Evolutionary conservation across 2,329 filamentous ascomycete genomes (phyloP).

Genomic region (Fusarium proliferatum): DNA sequence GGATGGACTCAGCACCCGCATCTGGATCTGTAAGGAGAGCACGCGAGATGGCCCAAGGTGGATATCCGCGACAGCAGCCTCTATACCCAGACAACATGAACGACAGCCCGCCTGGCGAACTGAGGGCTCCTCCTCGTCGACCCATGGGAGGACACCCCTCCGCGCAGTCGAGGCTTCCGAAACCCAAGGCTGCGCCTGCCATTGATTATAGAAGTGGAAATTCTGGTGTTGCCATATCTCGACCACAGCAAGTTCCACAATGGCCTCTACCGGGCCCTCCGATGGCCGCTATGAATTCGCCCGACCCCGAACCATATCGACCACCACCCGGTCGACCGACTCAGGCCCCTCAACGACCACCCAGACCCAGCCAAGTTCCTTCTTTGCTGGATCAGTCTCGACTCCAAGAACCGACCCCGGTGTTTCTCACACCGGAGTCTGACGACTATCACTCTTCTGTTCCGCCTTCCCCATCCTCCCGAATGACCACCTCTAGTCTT

Average conservation of each 20-base stretch:
- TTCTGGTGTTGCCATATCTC: constrained; percentile 60
- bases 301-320: constrained; percentile 58
- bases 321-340: constrained; percentile 62
- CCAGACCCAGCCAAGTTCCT: constrained; percentile 68
- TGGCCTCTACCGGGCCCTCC: constrained; percentile 63
- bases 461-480: constrained; percentile 60
- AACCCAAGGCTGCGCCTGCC: constrained; percentile 26
- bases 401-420: constrained; percentile 66
- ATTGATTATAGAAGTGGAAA: constrained; percentile 37
- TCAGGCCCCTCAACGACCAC: constrained; percentile 66
- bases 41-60: constrained; percentile 63
- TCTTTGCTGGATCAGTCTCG: constrained; percentile 68
- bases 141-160: constrained; percentile 38
- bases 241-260: constrained; percentile 64
- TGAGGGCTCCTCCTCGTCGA: constrained; percentile 45
- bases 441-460: constrained; percentile 55
- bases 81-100: constrained; percentile 44
- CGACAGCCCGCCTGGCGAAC: constrained; percentile 40
- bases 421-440: constrained; percentile 53
- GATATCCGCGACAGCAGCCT: constrained; percentile 43
- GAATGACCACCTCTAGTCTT: constrained; percentile 64
- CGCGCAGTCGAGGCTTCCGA: constrained; percentile 32
- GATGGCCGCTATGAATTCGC: constrained; percentile 46
- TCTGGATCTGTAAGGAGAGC: constrained; percentile 65
- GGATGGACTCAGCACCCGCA: constrained; percentile 59